Percentiles rank a stretch among this genome's conserved stretches.
phyloP scores from a whole-genome alignment of 805 yeast species.

The Saturnispora sekii region DNA sequence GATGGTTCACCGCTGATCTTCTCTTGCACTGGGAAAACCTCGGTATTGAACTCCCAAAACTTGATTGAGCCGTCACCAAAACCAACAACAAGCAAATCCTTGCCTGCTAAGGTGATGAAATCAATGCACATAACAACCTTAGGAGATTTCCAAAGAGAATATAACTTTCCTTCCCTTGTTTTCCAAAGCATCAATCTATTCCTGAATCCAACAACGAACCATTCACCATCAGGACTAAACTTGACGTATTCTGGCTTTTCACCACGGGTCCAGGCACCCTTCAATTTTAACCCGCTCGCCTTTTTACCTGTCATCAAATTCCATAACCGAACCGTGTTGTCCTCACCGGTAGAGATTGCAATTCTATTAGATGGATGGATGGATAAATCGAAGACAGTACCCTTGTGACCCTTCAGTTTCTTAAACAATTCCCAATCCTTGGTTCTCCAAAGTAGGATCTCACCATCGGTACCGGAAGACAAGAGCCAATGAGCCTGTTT shows the following conservation, averaged over 20 bases:
- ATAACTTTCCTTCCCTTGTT: constrained; percentile 51
- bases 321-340: constrained; percentile 82
- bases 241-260: constrained; percentile 30
- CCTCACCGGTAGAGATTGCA: constrained; percentile 83
- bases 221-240: constrained; percentile 48
- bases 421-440: constrained; percentile 95
- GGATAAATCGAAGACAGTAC: constrained; percentile 72
- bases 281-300: constrained; percentile 73
- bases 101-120: constrained; percentile 30
- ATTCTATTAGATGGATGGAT: constrained; percentile 87
- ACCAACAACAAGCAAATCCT: constrained; percentile 56
- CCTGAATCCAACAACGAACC: constrained; percentile 66
- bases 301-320: constrained; percentile 93
- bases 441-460: constrained; percentile 84
- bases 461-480: constrained; percentile 87
- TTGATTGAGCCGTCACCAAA: constrained; percentile 61
- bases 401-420: constrained; percentile 79
- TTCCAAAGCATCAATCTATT: constrained; percentile 56
- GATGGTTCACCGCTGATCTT: constrained; percentile 19
- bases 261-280: constrained; percentile 55
- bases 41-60: constrained; percentile 38
- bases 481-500: constrained; percentile 80
- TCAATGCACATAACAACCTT: constrained; percentile 61
- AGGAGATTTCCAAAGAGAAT: constrained; percentile 38
- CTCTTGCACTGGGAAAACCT: constrained; percentile 16